Evolutionary conservation across 306 rosid species (phyloP).

Genomic region (Ormosia semicastrata): DNA sequence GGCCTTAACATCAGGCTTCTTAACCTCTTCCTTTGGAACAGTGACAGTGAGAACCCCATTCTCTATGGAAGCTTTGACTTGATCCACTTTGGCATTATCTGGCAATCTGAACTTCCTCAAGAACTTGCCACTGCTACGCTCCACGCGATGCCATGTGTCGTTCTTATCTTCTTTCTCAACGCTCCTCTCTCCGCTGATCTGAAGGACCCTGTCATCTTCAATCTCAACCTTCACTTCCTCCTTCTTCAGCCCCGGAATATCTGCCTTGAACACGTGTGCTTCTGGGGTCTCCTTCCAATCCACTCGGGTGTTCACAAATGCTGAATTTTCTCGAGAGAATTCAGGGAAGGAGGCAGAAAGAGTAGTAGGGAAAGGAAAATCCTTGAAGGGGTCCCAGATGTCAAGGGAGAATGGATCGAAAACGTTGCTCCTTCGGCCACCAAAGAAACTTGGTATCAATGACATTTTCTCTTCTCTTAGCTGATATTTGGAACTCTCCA

Average conservation of each 20-base stretch:
- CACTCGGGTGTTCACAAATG: conserved; percentile 21
- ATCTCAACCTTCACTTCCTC: conserved; percentile 33
- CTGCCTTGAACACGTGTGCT: conserved; percentile 43
- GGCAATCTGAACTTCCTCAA: conserved; percentile 35
- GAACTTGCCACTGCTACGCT: conserved; percentile 41
- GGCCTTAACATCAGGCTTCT: conserved; percentile 21
- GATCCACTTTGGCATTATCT: conserved; percentile 20
- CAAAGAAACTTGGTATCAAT: conserved; percentile 11
- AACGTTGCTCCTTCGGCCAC: conserved; percentile 11
- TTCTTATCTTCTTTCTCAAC: conserved; percentile 36
- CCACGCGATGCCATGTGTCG: conserved; percentile 34
- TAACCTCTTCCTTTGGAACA: conserved; percentile 16
- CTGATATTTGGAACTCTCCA: neutral
- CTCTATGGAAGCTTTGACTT: conserved; percentile 30
- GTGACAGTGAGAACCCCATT: conserved; percentile 37
- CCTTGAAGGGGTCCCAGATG: conserved; percentile 29
- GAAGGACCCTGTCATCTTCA: conserved; percentile 34
- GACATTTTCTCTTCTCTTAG: neutral
- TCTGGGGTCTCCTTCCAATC: conserved; percentile 43
- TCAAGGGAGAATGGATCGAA: conserved; percentile 4
- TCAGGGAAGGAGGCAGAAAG: neutral
- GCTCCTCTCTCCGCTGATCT: conserved; percentile 31
- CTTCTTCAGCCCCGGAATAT: conserved; percentile 31
- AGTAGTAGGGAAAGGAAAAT: neutral
- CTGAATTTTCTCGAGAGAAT: neutral